A percentile compares a stretch with the other conserved stretches of the same genome.
Evolutionary conservation across 495 filamentous ascomycete species (phyloP).

Genomic region (Geopyxis carbonaria): DNA sequence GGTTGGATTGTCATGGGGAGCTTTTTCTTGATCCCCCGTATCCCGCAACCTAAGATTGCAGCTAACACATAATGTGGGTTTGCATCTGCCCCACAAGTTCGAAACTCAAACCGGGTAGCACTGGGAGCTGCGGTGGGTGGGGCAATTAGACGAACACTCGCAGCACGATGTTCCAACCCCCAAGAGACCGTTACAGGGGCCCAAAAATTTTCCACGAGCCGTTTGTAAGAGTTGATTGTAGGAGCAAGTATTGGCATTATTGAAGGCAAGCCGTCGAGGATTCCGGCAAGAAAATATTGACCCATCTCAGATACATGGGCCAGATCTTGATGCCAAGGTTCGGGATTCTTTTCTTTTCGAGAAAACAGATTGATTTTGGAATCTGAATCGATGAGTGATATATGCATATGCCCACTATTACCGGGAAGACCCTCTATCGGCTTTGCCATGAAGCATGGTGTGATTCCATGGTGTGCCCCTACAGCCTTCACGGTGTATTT

Average conservation of each 20-base stretch:
- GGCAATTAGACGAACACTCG: slow-evolving; percentile 73
- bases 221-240: slow-evolving; percentile 93
- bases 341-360: slow-evolving; percentile 49
- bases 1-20: slow-evolving; percentile 68
- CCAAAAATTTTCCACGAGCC: slow-evolving; percentile 97
- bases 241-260: slow-evolving; percentile 91
- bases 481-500: slow-evolving; percentile 86
- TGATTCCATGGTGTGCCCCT: slow-evolving; percentile 72
- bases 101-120: slow-evolving; percentile 80
- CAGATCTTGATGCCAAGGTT: slow-evolving; percentile 55
- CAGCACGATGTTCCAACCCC: slow-evolving; percentile 88
- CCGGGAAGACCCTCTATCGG: slow-evolving; percentile 76
- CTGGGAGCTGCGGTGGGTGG: slow-evolving; percentile 68
- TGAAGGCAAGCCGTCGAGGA: slow-evolving; percentile 76
- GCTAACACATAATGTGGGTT: slow-evolving; percentile 82
- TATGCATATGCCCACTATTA: slow-evolving; percentile 87
- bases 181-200: slow-evolving; percentile 92
- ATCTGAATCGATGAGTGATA: slow-evolving; percentile 53
- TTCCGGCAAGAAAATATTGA: slow-evolving; percentile 79
- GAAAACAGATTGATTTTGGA: slow-evolving; percentile 63
- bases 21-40: slow-evolving; percentile 80
- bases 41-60: slow-evolving; percentile 68
- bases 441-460: slow-evolving; percentile 98
- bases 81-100: slow-evolving; percentile 77
- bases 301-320: slow-evolving; percentile 70